Evolutionary conservation across 345 rosid genomes (phyloP).

Genomic region (Pistacia vera): DNA sequence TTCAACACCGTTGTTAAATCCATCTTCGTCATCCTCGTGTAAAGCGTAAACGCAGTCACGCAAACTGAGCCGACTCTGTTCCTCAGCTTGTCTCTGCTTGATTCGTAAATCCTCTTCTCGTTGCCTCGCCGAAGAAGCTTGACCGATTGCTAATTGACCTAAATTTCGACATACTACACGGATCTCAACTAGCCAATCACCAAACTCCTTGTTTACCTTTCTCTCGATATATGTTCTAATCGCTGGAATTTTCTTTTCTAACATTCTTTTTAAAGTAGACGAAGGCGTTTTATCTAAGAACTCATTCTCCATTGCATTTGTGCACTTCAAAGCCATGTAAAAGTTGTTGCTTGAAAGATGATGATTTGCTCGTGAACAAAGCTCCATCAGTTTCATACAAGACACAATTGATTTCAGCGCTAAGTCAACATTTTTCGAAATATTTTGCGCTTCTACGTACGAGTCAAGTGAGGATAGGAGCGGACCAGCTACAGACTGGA

Average conservation of each 20-base stretch:
- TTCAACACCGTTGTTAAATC: conserved; percentile 19
- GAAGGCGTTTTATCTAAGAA: conserved; percentile 69
- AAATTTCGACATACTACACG: conserved; percentile 88
- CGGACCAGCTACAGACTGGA: conserved; percentile 82
- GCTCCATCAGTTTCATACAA: conserved; percentile 72
- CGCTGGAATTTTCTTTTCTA: conserved; percentile 82
- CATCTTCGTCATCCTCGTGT: conserved; percentile 75
- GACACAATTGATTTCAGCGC: conserved; percentile 58
- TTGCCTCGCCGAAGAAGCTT: conserved; percentile 91
- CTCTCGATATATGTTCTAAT: conserved; percentile 78
- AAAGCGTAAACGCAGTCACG: conserved; percentile 86
- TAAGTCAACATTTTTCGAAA: conserved; percentile 69
- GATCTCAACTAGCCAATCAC: conserved; percentile 98
- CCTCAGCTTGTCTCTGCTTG: conserved; percentile 97
- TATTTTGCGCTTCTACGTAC: conserved; percentile 69
- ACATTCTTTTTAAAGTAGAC: conserved; percentile 75
- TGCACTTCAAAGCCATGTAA: conserved; percentile 89
- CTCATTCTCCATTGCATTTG: conserved; percentile 71
- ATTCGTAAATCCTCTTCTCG: conserved; percentile 93
- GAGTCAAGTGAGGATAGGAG: conserved; percentile 78
- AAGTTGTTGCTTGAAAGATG: conserved; percentile 70
- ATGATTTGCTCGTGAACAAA: conserved; percentile 70
- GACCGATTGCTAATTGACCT: conserved; percentile 95
- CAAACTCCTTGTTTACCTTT: conserved; percentile 84
- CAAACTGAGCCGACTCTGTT: conserved; percentile 87